Percentiles rank a stretch among this genome's conserved stretches.
phyloP scores from a whole-genome alignment of 495 filamentous ascomycete genomes.

The Penicillium tannophilum region DNA sequence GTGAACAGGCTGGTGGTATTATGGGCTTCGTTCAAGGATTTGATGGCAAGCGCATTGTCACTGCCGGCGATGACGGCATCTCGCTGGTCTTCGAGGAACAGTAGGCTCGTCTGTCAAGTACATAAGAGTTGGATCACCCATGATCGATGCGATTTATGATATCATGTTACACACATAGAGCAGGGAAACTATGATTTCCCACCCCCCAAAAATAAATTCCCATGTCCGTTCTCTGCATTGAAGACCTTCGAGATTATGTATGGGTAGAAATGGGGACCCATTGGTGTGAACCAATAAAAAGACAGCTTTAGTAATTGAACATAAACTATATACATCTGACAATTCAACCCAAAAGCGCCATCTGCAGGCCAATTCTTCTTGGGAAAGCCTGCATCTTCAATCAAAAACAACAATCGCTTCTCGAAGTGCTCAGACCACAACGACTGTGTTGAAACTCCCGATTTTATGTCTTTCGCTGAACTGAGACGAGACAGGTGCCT shows the following conservation, averaged over 20 bases:
- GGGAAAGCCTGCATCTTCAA: conserved; percentile 15
- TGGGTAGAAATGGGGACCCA: not conserved
- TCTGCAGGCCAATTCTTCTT: conserved; percentile 17
- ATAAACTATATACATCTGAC: conserved; percentile 48
- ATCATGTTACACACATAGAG: conserved; percentile 25
- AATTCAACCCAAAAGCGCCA: conserved; percentile 43
- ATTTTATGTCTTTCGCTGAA: conserved; percentile 17
- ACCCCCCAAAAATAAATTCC: not conserved
- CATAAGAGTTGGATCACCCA: conserved; percentile 12
- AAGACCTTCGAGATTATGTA: not conserved
- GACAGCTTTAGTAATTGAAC: conserved; percentile 38
- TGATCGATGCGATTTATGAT: conserved; percentile 22
- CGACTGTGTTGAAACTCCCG: conserved; percentile 15
- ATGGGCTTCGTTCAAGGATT: conserved; percentile 85
- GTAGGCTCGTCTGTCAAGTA: conserved; percentile 3
- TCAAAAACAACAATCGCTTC: conserved; percentile 14
- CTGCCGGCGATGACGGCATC: conserved; percentile 85
- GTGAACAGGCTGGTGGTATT: conserved; percentile 69
- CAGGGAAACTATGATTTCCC: not conserved
- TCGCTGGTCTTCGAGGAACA: conserved; percentile 66
- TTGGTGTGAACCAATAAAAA: conserved; percentile 23
- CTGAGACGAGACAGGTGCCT: conserved; percentile 16
- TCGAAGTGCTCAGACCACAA: conserved; percentile 6
- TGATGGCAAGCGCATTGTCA: conserved; percentile 68
- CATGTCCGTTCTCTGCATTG: not conserved